Percentiles rank a stretch among this genome's conserved stretches.
These are phyloP conservation scores for Kwoniella europaea DNA, from an alignment of 768 basidiomycete genomes.

Conservation along the genomic window DNA sequence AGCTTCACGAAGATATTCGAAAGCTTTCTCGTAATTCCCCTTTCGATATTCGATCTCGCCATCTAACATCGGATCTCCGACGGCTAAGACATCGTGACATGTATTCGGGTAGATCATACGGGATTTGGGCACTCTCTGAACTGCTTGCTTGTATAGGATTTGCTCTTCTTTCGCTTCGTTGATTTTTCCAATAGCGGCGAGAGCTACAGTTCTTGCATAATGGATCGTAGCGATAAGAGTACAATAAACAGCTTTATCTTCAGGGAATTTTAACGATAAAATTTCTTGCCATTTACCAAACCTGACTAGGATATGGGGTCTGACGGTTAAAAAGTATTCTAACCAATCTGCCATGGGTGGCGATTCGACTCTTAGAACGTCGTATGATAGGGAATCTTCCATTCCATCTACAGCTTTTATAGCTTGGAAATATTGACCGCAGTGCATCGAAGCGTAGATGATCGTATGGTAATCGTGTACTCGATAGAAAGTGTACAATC, in stretches of 20 bases:
- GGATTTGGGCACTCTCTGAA: conserved; percentile 26
- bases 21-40: conserved; percentile 41
- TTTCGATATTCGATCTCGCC: conserved; percentile 53
- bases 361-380: conserved; percentile 18
- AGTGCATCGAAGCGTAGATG: conserved; percentile 50
- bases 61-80: conserved; percentile 44
- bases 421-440: conserved; percentile 39
- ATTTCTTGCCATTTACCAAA: conserved; percentile 52
- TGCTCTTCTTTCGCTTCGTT: conserved; percentile 31
- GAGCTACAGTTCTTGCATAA: conserved; percentile 44
- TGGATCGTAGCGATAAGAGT: conserved; percentile 33
- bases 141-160: conserved; percentile 15
- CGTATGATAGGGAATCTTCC: conserved; percentile 30
- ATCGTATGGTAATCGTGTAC: conserved; percentile 43
- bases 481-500: conserved; percentile 44
- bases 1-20: conserved; percentile 40
- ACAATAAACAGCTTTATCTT: conserved; percentile 32
- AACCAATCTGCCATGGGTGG: conserved; percentile 37
- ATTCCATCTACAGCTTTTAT: conserved; percentile 33
- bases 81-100: conserved; percentile 26
- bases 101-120: conserved; percentile 44
- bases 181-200: conserved; percentile 32
- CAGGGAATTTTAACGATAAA: conserved; percentile 16
- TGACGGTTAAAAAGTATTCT: conserved; percentile 26
- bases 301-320: conserved; percentile 44